These are phyloP conservation scores for Anastatica hierochuntica DNA, from an alignment of 345 rosid genomes.

Conservation along the genomic window DNA sequence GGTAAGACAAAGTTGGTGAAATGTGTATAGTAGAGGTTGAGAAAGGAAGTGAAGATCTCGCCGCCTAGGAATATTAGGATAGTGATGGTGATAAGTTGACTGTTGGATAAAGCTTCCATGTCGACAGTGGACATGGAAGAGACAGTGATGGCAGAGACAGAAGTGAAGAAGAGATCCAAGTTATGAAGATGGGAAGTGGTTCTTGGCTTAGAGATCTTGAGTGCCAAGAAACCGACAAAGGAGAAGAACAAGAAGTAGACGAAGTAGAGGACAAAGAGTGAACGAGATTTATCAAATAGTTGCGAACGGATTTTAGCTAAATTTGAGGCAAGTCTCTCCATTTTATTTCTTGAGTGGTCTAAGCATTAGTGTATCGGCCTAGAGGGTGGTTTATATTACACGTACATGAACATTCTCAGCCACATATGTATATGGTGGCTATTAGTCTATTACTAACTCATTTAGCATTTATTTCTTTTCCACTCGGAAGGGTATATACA, in stretches of 20 bases:
- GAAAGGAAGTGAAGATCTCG: constrained; percentile 52
- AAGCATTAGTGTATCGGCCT: no score
- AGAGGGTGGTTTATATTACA: no score
- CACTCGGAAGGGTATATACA: no score
- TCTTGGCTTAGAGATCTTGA: constrained; percentile 34
- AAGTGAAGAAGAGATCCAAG: constrained; percentile 61
- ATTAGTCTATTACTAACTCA: no score
- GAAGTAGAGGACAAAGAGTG: constrained; percentile 31
- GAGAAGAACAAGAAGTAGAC: constrained; percentile 34
- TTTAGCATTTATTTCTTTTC: no score
- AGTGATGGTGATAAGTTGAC: constrained; percentile 46
- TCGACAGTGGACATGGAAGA: constrained; percentile 76
- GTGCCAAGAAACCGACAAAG: constrained; percentile 26
- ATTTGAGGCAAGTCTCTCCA: constrained; percentile 3
- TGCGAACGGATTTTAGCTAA: constrained; percentile 1
- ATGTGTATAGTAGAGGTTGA: constrained; percentile 18
- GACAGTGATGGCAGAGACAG: constrained; percentile 49
- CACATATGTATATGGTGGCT: no score
- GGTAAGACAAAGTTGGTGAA: constrained; percentile 7
- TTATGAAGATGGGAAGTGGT: constrained; percentile 23
- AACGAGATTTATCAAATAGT: background rate
- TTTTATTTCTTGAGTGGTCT: no score
- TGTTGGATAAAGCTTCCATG: constrained; percentile 71
- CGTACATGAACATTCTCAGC: no score
- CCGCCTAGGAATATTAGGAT: constrained; percentile 54